Conservation (phyloP, 495 filamentous ascomycete genomes). For the Tetracladium marchalianum region DNA sequence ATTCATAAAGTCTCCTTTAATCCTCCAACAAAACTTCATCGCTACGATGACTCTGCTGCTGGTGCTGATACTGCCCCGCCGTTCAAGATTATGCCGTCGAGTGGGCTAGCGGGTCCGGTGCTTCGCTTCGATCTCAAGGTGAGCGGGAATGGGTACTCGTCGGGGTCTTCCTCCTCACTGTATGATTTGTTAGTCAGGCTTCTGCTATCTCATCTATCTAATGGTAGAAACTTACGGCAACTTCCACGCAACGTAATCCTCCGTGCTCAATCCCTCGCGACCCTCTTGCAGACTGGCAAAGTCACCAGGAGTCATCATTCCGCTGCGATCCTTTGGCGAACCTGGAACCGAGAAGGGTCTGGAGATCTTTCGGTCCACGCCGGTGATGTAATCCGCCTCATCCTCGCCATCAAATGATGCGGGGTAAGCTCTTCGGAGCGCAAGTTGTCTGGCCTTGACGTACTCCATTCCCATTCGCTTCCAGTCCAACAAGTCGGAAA, state of each 20-base stretch:
- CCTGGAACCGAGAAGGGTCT: conserved; percentile 89
- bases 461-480: conserved; percentile 99
- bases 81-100: conserved; percentile 14
- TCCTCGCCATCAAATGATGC: conserved; percentile 66
- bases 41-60: not conserved
- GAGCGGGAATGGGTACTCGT: conserved; percentile 88
- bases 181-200: conserved; percentile 15
- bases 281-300: conserved; percentile 95
- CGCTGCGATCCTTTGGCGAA: conserved; percentile 78
- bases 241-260: conserved; percentile 97
- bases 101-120: conserved; percentile 16
- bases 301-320: conserved; percentile 98
- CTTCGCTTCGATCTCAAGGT: conserved; percentile 52
- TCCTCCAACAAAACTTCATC: not conserved
- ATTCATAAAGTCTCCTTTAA: not conserved
- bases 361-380: conserved; percentile 84
- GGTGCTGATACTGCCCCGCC: not conserved
- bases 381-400: conserved; percentile 78
- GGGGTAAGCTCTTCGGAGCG: conserved; percentile 86
- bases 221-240: conserved; percentile 66
- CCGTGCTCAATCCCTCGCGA: conserved; percentile 83
- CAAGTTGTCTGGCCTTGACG: conserved; percentile 90
- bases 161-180: conserved; percentile 91
- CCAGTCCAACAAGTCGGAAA: conserved; percentile 95
- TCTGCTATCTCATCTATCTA: conserved; percentile 2